Evolutionary conservation across 148 eudicot genomes (phyloP), one percentile per base, ranked within the genome.

Genomic region (Amaranthus cruentus): DNA sequence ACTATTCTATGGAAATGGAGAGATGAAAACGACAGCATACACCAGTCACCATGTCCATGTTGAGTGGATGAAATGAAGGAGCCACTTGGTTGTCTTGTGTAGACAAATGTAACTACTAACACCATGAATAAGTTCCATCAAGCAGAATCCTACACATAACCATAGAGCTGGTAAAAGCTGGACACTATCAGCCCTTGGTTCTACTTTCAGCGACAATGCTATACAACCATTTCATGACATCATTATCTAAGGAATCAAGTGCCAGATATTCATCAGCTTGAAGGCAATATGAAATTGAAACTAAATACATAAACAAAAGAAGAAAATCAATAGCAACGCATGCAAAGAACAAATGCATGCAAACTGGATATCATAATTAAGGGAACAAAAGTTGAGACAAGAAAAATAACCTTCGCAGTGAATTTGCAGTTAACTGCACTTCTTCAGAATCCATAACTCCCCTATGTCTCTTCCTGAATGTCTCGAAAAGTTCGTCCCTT

Each of bases 361-460:
- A 15, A 28, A 15, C 55, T 49, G 28, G 28, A 67, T 5, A 5
- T 67, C 4, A 18, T 50, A 0, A 15, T 66, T 6, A 4, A 64
- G 0, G 12, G 56, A 50, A 67, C 2, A 50, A 67, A 51, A 67
- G 46, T 67, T 50, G 64, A 49, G 62, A 48, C 18, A 18, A 58
- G 21, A 74, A 70, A 69, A 57, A 72, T 60, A 73, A 95, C 99
- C 99, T 95, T 82, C 79, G 97, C 59, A 95, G 83, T 7, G 99
- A 92, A 80, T 86, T 86, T 69, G 91, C 86, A 75, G 99, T 95
- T 86, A 92, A 78, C 75, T 95, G 96, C 81, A 95, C 97, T 84
- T 92, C 99, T 83, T 95, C 97, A 58, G 81, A 85, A 60, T 92
- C 97, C 92, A 95, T 95, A 59, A 85, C 97, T 72, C 99, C 96